Conservation (phyloP, 2,329 filamentous ascomycete genomes). For the Corinectria fuckeliana region DNA sequence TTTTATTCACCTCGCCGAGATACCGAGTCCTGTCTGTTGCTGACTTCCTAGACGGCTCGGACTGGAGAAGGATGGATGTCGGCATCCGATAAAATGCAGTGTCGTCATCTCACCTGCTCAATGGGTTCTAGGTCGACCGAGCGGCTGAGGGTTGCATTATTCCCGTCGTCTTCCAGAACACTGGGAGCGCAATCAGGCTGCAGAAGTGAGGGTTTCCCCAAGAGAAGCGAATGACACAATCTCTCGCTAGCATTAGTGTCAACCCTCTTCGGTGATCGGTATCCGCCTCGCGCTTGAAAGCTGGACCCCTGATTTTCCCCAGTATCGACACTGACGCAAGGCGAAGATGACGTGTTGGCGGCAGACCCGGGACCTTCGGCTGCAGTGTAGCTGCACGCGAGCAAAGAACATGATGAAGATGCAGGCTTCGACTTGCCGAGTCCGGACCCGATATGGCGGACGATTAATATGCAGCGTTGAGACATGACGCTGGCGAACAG, state of each 20-base stretch:
- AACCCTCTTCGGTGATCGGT: not conserved
- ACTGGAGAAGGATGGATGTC: constrained; percentile 7
- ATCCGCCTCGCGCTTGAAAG: not conserved
- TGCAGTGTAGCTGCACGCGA: not conserved
- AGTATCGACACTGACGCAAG: not conserved
- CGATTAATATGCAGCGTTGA: not conserved
- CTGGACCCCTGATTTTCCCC: not conserved
- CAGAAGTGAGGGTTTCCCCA: constrained; percentile 16
- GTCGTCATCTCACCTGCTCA: constrained; percentile 15
- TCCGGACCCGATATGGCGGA: not conserved
- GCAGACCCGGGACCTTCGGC: constrained; percentile 5
- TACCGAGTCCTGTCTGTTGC: not conserved
- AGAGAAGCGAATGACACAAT: constrained; percentile 8
- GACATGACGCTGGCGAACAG: not conserved
- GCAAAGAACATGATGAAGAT: not conserved
- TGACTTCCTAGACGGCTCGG: not conserved
- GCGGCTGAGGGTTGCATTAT: constrained; percentile 13
- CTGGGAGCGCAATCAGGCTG: constrained; percentile 7
- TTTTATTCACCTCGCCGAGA: constrained; percentile 2
- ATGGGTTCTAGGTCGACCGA: not conserved
- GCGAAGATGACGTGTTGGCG: constrained; percentile 11
- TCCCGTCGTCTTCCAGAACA: constrained; percentile 23
- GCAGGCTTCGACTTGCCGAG: not conserved
- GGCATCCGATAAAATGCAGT: constrained; percentile 12
- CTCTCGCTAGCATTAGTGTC: not conserved